Evolutionary conservation across 2,329 filamentous ascomycete species (phyloP), one percentile per base, ranked within the genome.

Genomic region (Colletotrichum brevisporum): DNA sequence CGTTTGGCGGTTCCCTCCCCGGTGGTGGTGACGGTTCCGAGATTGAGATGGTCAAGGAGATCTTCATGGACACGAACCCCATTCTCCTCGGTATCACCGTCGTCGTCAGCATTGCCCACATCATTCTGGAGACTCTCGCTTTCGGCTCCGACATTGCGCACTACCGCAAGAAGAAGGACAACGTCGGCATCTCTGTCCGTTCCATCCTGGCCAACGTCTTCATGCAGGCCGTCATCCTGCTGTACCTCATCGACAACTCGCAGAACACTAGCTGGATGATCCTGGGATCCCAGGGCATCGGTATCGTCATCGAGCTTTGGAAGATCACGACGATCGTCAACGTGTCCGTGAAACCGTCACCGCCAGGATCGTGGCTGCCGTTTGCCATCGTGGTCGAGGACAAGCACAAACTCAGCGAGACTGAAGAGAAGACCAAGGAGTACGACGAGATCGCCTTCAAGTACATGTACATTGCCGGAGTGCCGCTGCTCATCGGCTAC

Each of bases 181-280:
- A 97, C 68, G 93, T 99, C 31, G 96, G 96, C 72, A 97, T 97
- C 53, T 98, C 95, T 1, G 92, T 99, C 69, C 94, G 96, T 66
- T 97, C 95, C 39, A 99, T 99, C 76, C 85, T 99, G 66, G 94
- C 94, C 78, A 99, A 98, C 77, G 95, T 98, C 71, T 95, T 98
- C 80, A 99, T 99, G 96, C 96, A 99, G 81, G 81, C 88, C 6
- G 88, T 98, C 77, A 98, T 99, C 81, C 97, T 99, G 88, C 87
- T 99, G 53, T 99, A 99, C 82, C 88, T 99, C 36, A 84, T 99
- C 75, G 96, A 99, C 83, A 98, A 99, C 84, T 97, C 94, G 73
- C 94, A 98, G 67, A 97, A 96, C 79, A 99, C 96, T 0, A 97
- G 93, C 72, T 99, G 95, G 95, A 98, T 99, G 94, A 98, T 99